Evolutionary conservation across 164 flowering plant genomes (phyloP), one percentile per base, ranked within the genome.

Genomic region (Saururus chinensis): DNA sequence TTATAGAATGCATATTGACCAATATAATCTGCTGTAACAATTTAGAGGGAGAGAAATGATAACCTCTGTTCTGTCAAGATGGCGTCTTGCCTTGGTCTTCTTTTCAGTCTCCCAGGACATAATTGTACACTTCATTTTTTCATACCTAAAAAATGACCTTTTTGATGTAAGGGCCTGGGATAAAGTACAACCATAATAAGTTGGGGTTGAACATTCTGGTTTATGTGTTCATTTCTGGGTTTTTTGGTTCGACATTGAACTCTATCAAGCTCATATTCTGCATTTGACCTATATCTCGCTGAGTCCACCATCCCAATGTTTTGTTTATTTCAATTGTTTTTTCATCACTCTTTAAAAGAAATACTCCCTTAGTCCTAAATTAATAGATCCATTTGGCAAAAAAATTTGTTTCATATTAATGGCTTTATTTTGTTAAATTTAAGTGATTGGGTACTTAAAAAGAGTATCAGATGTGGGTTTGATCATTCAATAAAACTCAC

Each of bases 31-130:
- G 37, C 14, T 45, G 49, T 45, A 12, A 7, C 13, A 13, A 12
- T 12, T 12, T 12, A 12, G 49, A 45, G 49, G 49, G 1, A 45
- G 14, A 45, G 49, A 45, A 12, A 45, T 42, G 9, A 42, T 2
- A 41, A 87, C 97, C 97, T 85, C 77, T 66, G 37, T 75, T 71
- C 55, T 76, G 21, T 86, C 84, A 78, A 78, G 55, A 51, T 58
- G 60, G n/a, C 65, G 65, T 63, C 70, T 79, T 53, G 86, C 88
- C 60, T 65, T 77, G 69, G 56, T 48, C 73, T 79, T 86, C 72
- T 76, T 87, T 69, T 77, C 79, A 23, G 72, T 76, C 64, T 90
- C 92, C 95, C 95, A 90, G 22, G 75, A 68, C 42, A 64, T 49
- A 58, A 86, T 82, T 16, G 64, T 62, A 12, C 77, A 70, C n/a